Base-by-base conservation (phyloP, 208 protist genomes). In the Leishmania amazonensis region DNA sequence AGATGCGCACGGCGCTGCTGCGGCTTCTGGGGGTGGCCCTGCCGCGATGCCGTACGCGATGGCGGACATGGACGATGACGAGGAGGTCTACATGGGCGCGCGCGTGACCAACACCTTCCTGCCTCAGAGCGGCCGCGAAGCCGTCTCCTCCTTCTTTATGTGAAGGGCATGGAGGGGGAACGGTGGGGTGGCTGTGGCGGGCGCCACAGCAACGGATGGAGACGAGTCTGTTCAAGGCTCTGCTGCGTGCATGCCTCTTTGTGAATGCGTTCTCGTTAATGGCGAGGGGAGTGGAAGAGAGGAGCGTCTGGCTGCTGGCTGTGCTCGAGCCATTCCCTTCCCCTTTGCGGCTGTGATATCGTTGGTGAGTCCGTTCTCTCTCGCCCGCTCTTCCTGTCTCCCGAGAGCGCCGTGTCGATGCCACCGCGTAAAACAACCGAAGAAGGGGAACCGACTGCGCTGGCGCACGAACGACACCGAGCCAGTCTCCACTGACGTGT, bases 101-200 rank as follows among this genome's bases (percentile, higher is more conserved):
- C 77, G 71, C 45, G 81, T 70, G 19, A 62, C 74, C 62, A 84
- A 77, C 79, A 84, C 80, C 15, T 89, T 85, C 47, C 60, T 86
- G 53, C 81, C 81, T 31, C 78, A 85, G 51, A 84, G 77, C 31
- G 82, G 85, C n/a, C 78, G 83, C 38, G 91, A 95, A 42, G 87
- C 82, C 8, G 91, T 93, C 13, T 97, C 93, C 45, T 97, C 93
- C 11, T 97, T 97, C 83, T 97, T 97, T 45, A 86, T 89, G 73
- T 89, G 79, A 81, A 51, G 24, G 17, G 38, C 6, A 24, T 31
- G 51, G 51, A n/a, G 49, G 40, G 15, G 13, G 78, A n/a, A 45
- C 35, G 9, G 8, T 51, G 72, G 54, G 35, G 49, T 15, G 15
- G 49, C 45, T 15, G 21, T 21, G 45, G 24, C 42, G 9, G 70